phyloP scores from a whole-genome alignment of 2,329 filamentous ascomycete genomes.

The Elsinoe fawcettii region DNA sequence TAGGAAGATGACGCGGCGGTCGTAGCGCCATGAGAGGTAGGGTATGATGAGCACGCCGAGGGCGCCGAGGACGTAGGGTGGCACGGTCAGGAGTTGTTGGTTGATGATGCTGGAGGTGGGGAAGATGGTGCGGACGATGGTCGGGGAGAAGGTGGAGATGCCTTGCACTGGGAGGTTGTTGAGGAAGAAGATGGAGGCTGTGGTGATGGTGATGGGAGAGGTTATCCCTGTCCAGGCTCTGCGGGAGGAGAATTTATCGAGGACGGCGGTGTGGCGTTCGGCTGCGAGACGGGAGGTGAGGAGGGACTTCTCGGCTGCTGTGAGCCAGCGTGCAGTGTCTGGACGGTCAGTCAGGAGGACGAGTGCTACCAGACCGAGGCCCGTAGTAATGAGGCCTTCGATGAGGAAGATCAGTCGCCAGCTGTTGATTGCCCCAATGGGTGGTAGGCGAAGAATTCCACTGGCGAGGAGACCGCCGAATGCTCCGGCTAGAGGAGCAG shows the following conservation, averaged over 20 bases:
- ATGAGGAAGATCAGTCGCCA: slow-evolving; percentile 28
- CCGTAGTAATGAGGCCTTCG: slow-evolving; percentile 27
- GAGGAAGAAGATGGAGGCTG: not conserved
- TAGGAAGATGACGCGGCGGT: not conserved
- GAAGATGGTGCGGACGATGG: not conserved
- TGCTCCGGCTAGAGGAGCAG: slow-evolving; percentile 20
- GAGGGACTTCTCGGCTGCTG: slow-evolving; percentile 24
- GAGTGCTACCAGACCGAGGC: slow-evolving; percentile 25
- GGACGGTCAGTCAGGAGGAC: slow-evolving; percentile 28
- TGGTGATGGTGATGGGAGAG: not conserved
- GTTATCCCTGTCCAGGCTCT: not conserved
- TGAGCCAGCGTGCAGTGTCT: slow-evolving; percentile 24
- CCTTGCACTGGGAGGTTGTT: not conserved
- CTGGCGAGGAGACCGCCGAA: slow-evolving; percentile 24
- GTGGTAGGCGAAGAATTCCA: slow-evolving; percentile 25
- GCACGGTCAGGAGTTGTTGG: not conserved
- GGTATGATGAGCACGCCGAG: not conserved
- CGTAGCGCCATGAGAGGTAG: not conserved
- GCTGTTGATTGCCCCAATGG: slow-evolving; percentile 22
- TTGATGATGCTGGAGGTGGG: not conserved
- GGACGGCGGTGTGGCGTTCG: not conserved
- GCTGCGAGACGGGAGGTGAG: not conserved
- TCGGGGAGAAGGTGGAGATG: not conserved
- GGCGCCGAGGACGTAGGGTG: not conserved
- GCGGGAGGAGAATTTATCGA: not conserved